Percentiles rank a stretch among this genome's conserved stretches.
phyloP scores from a whole-genome alignment of 768 basidiomycete species.

The Mycena polygramma region DNA sequence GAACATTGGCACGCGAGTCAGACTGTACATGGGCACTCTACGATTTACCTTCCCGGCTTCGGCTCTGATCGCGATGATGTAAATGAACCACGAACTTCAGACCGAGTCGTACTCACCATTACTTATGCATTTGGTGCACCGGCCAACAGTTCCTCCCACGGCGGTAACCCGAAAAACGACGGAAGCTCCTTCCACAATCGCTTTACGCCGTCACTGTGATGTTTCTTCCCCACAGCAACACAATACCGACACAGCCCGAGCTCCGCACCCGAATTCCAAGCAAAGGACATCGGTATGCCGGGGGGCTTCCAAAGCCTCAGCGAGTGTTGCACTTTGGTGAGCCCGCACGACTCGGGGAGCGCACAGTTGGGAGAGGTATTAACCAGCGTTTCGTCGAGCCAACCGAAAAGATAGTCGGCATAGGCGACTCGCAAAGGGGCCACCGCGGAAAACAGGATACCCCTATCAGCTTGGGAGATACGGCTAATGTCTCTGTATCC shows the following conservation, averaged over 20 bases:
- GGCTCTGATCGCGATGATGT: too few species aligned
- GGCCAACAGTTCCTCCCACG: conserved; percentile 8
- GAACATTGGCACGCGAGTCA: too few species aligned
- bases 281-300: not conserved
- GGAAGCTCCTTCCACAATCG: conserved; percentile 22
- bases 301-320: conserved; percentile 7
- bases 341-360: not conserved
- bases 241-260: not conserved
- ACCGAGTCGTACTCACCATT: too few species aligned
- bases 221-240: not conserved
- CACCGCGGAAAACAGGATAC: not conserved
- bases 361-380: not conserved
- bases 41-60: too few species aligned
- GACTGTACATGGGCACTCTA: too few species aligned
- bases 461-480: not conserved
- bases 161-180: conserved; percentile 3
- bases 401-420: conserved; percentile 1
- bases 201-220: conserved; percentile 3
- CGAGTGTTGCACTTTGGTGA: not conserved
- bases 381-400: conserved; percentile 4
- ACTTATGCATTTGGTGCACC: too few species aligned
- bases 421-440: not conserved
- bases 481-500: not conserved
- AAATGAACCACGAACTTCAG: too few species aligned
- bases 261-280: not conserved